A percentile compares a stretch with the other conserved stretches of the same genome.
phyloP scores from a whole-genome alignment of 306 rosid species.

The Medicago arabica region DNA sequence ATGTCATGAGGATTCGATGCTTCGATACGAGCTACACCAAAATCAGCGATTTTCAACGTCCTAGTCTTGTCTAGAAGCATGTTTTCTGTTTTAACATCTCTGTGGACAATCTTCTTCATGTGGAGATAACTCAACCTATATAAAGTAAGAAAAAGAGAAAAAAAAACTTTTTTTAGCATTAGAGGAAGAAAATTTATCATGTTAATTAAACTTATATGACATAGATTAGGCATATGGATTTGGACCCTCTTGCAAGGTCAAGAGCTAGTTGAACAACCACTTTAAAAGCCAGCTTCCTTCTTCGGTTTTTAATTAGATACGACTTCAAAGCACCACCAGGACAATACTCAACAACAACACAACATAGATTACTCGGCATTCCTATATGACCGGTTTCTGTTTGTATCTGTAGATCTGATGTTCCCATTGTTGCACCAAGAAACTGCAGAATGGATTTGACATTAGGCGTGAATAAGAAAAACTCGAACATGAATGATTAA shows the following conservation, averaged over 20 bases:
- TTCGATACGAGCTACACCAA: constrained; percentile 99
- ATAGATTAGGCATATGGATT: constrained; percentile 51
- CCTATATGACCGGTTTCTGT: constrained; percentile 90
- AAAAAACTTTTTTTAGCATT: constrained; percentile 29
- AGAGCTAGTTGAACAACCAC: constrained; percentile 95
- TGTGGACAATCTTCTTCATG: constrained; percentile 84
- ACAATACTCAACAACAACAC: constrained; percentile 96
- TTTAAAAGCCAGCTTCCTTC: constrained; percentile 96
- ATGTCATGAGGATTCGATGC: constrained; percentile 99
- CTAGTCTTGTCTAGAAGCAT: constrained; percentile 98
- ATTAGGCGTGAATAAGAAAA: constrained; percentile 26
- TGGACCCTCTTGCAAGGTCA: constrained; percentile 98
- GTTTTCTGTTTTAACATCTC: constrained; percentile 98
- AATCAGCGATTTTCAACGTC: constrained; percentile 89
- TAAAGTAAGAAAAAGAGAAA: constrained; percentile 25
- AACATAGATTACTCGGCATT: constrained; percentile 94
- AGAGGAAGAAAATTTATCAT: constrained; percentile 36
- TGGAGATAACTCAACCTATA: constrained; percentile 95
- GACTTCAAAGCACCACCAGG: constrained; percentile 99
- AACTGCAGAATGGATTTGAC: constrained; percentile 65
- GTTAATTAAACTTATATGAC: constrained; percentile 34
- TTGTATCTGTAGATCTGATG: constrained; percentile 86
- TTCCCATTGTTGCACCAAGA: constrained; percentile 91
- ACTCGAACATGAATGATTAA: constrained; percentile 23
- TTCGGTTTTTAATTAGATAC: constrained; percentile 93